phyloP scores from a whole-genome alignment of 495 filamentous ascomycete species.

The Penicillium arizonense region DNA sequence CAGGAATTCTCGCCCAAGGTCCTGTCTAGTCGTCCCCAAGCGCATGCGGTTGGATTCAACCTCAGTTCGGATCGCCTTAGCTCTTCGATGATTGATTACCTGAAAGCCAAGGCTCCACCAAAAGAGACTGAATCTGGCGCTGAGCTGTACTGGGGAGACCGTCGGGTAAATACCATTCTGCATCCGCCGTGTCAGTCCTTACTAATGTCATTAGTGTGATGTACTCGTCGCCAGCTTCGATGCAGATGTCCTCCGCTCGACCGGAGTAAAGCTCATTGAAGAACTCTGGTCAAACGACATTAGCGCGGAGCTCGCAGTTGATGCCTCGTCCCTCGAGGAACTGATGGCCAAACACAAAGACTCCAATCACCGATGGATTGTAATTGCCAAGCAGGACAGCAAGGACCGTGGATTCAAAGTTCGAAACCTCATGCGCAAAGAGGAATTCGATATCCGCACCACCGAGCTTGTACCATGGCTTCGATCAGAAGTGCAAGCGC shows the following conservation, averaged over 20 bases:
- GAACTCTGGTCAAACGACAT: slow-evolving; percentile 81
- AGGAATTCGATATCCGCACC: slow-evolving; percentile 76
- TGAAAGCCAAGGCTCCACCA: slow-evolving; percentile 62
- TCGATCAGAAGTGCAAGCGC: slow-evolving; percentile 77
- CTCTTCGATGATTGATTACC: slow-evolving; percentile 61
- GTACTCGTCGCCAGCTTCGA: slow-evolving; percentile 88
- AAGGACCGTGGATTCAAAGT: slow-evolving; percentile 71
- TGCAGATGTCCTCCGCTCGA: slow-evolving; percentile 68
- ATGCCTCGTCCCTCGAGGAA: slow-evolving; percentile 71
- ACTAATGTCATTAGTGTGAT: slow-evolving; percentile 59
- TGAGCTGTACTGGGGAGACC: slow-evolving; percentile 57
- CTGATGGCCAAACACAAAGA: slow-evolving; percentile 64
- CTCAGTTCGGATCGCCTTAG: slow-evolving; percentile 82
- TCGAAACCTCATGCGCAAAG: slow-evolving; percentile 68
- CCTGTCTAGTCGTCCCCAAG: slow-evolving; percentile 36
- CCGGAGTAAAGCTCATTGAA: slow-evolving; percentile 70
- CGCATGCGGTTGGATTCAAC: slow-evolving; percentile 88
- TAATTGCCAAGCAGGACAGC: slow-evolving; percentile 80
- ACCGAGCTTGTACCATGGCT: slow-evolving; percentile 79
- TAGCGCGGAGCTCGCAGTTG: slow-evolving; percentile 84
- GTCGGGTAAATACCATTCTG: slow-evolving; percentile 54
- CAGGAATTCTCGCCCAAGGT: slow-evolving; percentile 44
- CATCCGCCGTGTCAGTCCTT: background rate
- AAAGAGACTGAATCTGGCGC: slow-evolving; percentile 58
- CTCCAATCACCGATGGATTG: slow-evolving; percentile 81